Evolutionary conservation across 768 basidiomycete species (phyloP).

Genomic region (Agaricus bisporus): DNA sequence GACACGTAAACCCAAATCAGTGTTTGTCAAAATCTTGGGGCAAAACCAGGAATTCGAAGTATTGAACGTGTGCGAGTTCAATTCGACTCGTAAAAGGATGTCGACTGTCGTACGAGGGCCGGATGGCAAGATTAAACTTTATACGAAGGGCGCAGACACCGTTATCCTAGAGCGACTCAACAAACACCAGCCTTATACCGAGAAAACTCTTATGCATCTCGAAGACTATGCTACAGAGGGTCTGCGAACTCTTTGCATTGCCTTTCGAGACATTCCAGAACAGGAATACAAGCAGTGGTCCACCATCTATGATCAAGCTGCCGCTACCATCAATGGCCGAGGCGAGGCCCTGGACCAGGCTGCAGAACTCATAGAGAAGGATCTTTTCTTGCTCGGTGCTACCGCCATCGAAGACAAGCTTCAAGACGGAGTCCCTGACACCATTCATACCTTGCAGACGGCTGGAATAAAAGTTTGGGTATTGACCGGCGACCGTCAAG

Average conservation of each 20-base stretch:
- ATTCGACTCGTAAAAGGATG: conserved; percentile 97
- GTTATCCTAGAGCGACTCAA: conserved; percentile 93
- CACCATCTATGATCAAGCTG: conserved; percentile 83
- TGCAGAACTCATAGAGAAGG: conserved; percentile 93
- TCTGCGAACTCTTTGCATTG: conserved; percentile 92
- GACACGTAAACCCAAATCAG: conserved; percentile 95
- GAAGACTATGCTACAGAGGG: conserved; percentile 99
- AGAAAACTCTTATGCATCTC: conserved; percentile 82
- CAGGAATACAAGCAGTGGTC: conserved; percentile 91
- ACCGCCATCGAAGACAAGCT: conserved; percentile 99
- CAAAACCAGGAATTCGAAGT: conserved; percentile 77
- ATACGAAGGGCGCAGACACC: conserved; percentile 96
- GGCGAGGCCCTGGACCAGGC: conserved; percentile 92
- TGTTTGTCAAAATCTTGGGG: conserved; percentile 81
- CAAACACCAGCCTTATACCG: conserved; percentile 77
- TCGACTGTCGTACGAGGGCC: conserved; percentile 87
- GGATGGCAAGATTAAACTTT: conserved; percentile 89
- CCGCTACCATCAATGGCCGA: conserved; percentile 91
- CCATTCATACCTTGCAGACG: conserved; percentile 95
- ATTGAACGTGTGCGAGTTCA: conserved; percentile 98
- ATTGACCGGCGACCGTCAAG: conserved; percentile 94
- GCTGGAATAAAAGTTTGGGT: conserved; percentile 99
- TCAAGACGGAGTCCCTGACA: conserved; percentile 97
- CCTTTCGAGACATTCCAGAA: conserved; percentile 87
- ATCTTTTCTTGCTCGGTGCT: conserved; percentile 88